A percentile compares a stretch with the other conserved stretches of the same genome.
Evolutionary conservation across 2,329 filamentous ascomycete species (phyloP).

Genomic region (Beauveria brongniartii): DNA sequence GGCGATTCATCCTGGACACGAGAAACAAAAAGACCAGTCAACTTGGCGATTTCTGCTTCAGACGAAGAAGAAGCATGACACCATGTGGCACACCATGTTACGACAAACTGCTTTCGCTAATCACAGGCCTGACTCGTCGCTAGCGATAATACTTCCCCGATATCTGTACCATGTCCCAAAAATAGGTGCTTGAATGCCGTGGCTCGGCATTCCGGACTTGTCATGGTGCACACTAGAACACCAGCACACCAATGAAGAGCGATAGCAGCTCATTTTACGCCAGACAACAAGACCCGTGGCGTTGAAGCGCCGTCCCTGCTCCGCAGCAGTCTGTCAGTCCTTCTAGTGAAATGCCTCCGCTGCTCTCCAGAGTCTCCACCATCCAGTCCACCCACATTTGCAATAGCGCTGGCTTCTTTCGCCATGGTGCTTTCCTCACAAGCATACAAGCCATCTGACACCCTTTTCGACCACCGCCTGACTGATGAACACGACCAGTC

Average conservation of each 20-base stretch:
- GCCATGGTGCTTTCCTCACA: background rate
- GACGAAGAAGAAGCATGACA: background rate
- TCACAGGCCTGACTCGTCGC: slow-evolving; percentile 2
- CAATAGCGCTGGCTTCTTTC: slow-evolving; percentile 4
- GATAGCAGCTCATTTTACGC: background rate
- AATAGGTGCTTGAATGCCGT: slow-evolving; percentile 5
- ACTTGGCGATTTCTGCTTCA: background rate
- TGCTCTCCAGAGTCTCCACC: background rate
- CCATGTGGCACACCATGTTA: slow-evolving; percentile 7
- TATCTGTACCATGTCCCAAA: background rate
- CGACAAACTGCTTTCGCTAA: slow-evolving; percentile 1
- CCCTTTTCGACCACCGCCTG: background rate
- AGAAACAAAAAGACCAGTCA: background rate
- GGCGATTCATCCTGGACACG: background rate
- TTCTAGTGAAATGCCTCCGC: background rate
- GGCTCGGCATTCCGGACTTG: slow-evolving; percentile 8
- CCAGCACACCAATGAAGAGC: background rate
- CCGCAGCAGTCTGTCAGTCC: background rate
- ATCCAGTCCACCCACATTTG: background rate
- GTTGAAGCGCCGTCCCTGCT: slow-evolving; percentile 5
- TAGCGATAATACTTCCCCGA: background rate
- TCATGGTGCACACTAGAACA: background rate
- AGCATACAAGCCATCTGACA: slow-evolving; percentile 5
- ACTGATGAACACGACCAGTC: slow-evolving; percentile 1
- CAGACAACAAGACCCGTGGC: slow-evolving; percentile 3